A percentile compares a stretch with the other conserved stretches of the same genome.
phyloP scores from a whole-genome alignment of 2,329 filamentous ascomycete species.

The Pseudogymnoascus pannorum region DNA sequence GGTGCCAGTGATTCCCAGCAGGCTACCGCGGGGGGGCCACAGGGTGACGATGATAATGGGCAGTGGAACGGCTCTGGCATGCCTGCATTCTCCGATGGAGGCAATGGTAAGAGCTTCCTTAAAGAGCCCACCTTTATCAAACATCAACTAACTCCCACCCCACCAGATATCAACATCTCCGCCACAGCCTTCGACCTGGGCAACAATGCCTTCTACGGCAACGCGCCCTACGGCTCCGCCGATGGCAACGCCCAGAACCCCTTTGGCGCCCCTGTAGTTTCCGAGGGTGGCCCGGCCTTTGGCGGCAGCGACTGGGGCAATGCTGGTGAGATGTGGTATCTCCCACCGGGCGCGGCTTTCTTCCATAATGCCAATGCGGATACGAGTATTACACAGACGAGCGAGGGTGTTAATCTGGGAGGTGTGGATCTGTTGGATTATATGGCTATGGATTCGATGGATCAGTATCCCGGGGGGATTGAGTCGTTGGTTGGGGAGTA shows the following conservation, averaged over 20 bases:
- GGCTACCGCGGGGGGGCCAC: neutral
- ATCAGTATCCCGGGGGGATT: slow-evolving; percentile 1
- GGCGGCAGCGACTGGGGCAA: slow-evolving; percentile 22
- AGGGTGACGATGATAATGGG: neutral
- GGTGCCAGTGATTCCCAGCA: neutral
- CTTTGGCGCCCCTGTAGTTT: neutral
- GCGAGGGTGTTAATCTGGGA: slow-evolving; percentile 59
- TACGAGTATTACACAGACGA: slow-evolving; percentile 56
- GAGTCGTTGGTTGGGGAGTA: neutral
- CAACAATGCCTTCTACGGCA: slow-evolving; percentile 46
- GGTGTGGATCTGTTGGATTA: slow-evolving; percentile 61
- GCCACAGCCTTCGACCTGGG: slow-evolving; percentile 56
- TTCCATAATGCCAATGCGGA: slow-evolving; percentile 59
- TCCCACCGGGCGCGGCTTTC: slow-evolving; percentile 55
- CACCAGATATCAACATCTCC: slow-evolving; percentile 39
- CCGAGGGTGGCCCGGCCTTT: slow-evolving; percentile 20
- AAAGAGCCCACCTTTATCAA: neutral
- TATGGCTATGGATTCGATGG: slow-evolving; percentile 51
- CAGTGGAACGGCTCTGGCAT: neutral
- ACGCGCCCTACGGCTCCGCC: slow-evolving; percentile 17
- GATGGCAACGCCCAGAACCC: slow-evolving; percentile 27
- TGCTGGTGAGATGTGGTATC: slow-evolving; percentile 54
- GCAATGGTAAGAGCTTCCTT: neutral
- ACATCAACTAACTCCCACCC: slow-evolving; percentile 10
- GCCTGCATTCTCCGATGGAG: neutral